These are phyloP conservation scores for Suhomyces taliae DNA, from an alignment of 1,139 yeast genomes.

Conservation along the genomic window DNA sequence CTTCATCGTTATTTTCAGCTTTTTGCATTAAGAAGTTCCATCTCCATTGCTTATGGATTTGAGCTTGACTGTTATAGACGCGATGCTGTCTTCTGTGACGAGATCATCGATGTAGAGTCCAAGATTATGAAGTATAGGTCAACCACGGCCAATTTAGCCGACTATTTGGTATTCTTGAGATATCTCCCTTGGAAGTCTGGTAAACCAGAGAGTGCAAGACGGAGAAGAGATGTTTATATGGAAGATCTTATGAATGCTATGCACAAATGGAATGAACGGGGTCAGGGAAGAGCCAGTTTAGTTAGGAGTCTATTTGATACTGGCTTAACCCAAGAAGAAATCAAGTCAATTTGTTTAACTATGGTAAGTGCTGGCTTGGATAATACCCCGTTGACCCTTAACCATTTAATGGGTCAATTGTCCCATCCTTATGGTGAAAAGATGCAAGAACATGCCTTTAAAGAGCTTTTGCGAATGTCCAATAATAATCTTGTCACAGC, in stretches of 20 bases:
- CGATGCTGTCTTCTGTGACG: constrained; percentile 44
- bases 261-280: constrained; percentile 11
- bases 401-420: constrained; percentile 62
- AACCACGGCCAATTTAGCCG: constrained; percentile 60
- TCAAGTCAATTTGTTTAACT: constrained; percentile 65
- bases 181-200: constrained; percentile 24
- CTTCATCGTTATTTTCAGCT: constrained; percentile 48
- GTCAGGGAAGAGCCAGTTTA: constrained; percentile 1
- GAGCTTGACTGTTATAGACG: constrained; percentile 43
- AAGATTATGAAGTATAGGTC: constrained; percentile 63
- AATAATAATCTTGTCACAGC: constrained; percentile 37
- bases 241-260: constrained; percentile 26
- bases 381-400: constrained; percentile 65
- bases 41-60: constrained; percentile 62
- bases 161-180: constrained; percentile 58
- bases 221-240: constrained; percentile 59
- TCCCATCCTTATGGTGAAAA: constrained; percentile 49
- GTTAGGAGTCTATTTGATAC: constrained; percentile 2
- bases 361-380: constrained; percentile 82
- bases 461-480: constrained; percentile 32
- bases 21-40: constrained; percentile 57
- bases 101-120: constrained; percentile 64
- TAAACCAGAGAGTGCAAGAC: constrained; percentile 38
- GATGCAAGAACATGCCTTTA: constrained; percentile 45
- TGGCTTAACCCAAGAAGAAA: constrained; percentile 39